phyloP scores from a whole-genome alignment of 140 eudicot genomes.

The Senecio squalidus region DNA sequence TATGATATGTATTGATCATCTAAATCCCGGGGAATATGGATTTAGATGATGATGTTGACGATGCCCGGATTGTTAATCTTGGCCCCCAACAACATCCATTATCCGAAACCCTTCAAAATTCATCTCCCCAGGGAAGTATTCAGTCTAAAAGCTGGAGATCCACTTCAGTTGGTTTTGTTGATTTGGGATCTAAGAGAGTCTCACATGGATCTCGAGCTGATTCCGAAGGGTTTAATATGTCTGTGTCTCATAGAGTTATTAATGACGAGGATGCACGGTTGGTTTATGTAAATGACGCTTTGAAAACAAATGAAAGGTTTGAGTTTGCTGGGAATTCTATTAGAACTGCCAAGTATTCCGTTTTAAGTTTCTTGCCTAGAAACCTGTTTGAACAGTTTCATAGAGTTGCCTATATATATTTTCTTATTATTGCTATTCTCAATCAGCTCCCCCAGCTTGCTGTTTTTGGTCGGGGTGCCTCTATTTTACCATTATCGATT shows the following conservation, averaged over 20 bases:
- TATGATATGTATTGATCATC: constrained; percentile 10
- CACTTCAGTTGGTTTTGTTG: constrained; percentile 59
- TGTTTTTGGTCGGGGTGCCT: constrained; percentile 88
- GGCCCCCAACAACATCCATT: constrained; percentile 21
- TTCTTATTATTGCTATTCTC: constrained; percentile 77
- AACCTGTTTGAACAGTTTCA: constrained; percentile 95
- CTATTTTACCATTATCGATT: constrained; percentile 71
- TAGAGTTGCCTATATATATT: constrained; percentile 87
- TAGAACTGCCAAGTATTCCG: constrained; percentile 72
- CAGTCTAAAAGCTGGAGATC: constrained; percentile 36
- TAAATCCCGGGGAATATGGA: constrained; percentile 38
- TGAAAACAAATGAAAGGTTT: constrained; percentile 69
- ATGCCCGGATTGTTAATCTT: constrained; percentile 34
- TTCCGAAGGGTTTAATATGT: constrained; percentile 53
- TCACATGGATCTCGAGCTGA: constrained; percentile 60
- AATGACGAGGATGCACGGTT: constrained; percentile 76
- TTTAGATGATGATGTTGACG: constrained; percentile 28
- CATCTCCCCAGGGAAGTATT: no score
- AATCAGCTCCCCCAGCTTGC: constrained; percentile 96
- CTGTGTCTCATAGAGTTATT: constrained; percentile 76
- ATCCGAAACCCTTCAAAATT: no score
- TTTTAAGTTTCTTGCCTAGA: constrained; percentile 80
- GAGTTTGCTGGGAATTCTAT: constrained; percentile 82
- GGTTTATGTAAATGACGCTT: constrained; percentile 63
- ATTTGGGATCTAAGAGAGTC: constrained; percentile 44